Base-by-base conservation (phyloP, 371 early-diverging fungal species). In the Umbelopsis sp. region DNA sequence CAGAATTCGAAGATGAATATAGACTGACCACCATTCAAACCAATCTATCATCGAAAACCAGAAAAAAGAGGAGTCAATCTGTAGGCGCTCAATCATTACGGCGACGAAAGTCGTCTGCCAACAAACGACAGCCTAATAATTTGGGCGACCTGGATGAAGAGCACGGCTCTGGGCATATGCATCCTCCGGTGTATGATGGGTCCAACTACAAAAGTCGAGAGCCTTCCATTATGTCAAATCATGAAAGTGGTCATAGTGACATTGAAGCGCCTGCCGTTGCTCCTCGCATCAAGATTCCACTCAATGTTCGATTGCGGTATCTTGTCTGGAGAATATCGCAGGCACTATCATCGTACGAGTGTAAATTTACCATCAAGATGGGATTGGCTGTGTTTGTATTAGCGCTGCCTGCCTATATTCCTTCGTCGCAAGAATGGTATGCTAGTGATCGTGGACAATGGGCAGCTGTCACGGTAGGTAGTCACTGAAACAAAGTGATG, bases 321-420 rank as follows among this genome's bases (percentile, higher is more conserved):
- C 66, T 63, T 0, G n/a, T 83, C 37, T 88, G 89, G 89, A 44
- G 73, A 24, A 38, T 37, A 0, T 41, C 85, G 1, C 87, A 84
- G 32, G 78, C 74, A 4, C 67, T 84, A 32, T 80, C 75, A 29
- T 78, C 77, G 1, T 84, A 86, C 45, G 86, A 86, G 45, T 80
- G 85, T 72, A 83, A 83, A 63, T 86, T 85, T 78, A 83, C 83
- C 4, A 71, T 88, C 72, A 88, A 88, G 72, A 86, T 88, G 86
- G 86, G 84, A 1, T 63, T 69, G 2, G 86, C 84, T 8, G 79
- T 87, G 3, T 65, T 80, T 0, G 64, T 83, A 0, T 69, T 86
- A 51, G 76, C 77, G 51, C 35, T 86, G 4, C 85, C 84, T 53
- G 81, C 89, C 0, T 88, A 82, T 74, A 62, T 88, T 4, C 76